A percentile compares a stretch with the other conserved stretches of the same genome.
Conservation (phyloP, 2,329 filamentous ascomycete genomes). For the Ramularia endophylla region DNA sequence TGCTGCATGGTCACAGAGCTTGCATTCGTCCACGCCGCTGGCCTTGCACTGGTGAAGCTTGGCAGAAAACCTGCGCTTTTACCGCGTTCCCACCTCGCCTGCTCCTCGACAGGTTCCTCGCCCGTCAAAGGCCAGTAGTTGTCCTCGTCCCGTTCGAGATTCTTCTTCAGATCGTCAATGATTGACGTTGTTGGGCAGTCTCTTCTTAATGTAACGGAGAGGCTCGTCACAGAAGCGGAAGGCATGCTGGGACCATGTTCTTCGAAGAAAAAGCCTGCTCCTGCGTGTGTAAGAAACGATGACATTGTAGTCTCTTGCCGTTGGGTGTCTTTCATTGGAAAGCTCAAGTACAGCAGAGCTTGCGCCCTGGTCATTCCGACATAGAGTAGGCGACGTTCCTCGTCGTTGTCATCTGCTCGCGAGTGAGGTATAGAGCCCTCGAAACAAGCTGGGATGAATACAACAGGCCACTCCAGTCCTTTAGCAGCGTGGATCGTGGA, state of each 20-base stretch:
- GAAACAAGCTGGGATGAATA: conserved; percentile 87
- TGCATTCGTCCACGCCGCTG: conserved; percentile 16
- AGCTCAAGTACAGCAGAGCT: conserved; percentile 77
- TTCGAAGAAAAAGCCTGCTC: conserved; percentile 49
- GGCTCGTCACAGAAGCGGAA: conserved; percentile 54
- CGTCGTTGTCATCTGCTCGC: conserved; percentile 75
- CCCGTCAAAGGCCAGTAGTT: conserved; percentile 63
- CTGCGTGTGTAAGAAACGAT: conserved; percentile 58
- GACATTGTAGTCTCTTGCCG: conserved; percentile 61
- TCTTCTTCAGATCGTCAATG: conserved; percentile 45
- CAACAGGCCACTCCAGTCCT: conserved; percentile 91
- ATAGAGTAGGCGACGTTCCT: conserved; percentile 84
- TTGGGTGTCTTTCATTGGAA: conserved; percentile 62
- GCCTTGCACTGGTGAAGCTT: conserved; percentile 13
- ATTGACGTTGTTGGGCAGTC: conserved; percentile 51
- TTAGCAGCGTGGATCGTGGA: conserved; percentile 97
- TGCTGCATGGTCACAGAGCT: conserved; percentile 23
- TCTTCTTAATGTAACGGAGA: conserved; percentile 66
- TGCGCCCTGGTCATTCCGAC: conserved; percentile 96
- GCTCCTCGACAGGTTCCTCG: conserved; percentile 35
- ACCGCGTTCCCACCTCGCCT: conserved; percentile 33
- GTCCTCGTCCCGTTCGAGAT: conserved; percentile 57
- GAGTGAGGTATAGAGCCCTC: conserved; percentile 87
- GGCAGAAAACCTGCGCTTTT: conserved; percentile 4
- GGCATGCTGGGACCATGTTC: conserved; percentile 66